phyloP scores from a whole-genome alignment of 805 yeast genomes.

The Komagataella populi region DNA sequence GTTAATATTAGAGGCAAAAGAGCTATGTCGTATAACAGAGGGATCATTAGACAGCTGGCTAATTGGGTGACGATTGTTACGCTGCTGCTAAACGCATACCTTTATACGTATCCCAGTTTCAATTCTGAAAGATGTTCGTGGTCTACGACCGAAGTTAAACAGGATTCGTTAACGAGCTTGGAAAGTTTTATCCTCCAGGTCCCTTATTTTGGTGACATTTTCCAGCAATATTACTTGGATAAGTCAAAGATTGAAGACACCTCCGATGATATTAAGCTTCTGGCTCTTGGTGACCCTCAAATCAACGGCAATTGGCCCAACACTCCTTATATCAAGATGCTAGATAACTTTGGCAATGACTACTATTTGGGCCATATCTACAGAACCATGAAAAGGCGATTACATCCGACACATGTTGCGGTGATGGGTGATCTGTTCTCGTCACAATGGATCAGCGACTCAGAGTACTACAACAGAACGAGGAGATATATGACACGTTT shows the following conservation, averaged over 20 bases:
- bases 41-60: neutral
- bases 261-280: conserved; percentile 39
- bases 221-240: conserved; percentile 14
- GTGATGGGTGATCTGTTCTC: conserved; percentile 91
- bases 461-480: conserved; percentile 75
- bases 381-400: conserved; percentile 42
- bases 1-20: neutral
- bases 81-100: conserved; percentile 35
- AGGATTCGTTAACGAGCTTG: conserved; percentile 10
- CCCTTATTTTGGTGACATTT: conserved; percentile 21
- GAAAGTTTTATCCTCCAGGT: conserved; percentile 7
- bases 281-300: conserved; percentile 95
- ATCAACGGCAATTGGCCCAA: conserved; percentile 76
- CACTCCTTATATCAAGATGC: conserved; percentile 55
- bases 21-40: neutral
- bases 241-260: conserved; percentile 8
- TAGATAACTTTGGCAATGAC: conserved; percentile 88
- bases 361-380: conserved; percentile 78
- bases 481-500: conserved; percentile 58
- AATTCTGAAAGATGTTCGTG: conserved; percentile 45
- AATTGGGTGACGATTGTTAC: neutral
- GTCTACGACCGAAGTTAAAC: conserved; percentile 17
- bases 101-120: conserved; percentile 66
- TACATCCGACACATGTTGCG: conserved; percentile 68
- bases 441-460: conserved; percentile 88